These are phyloP conservation scores for Aquilaria malaccensis DNA, from an alignment of 345 rosid genomes.

Conservation along the genomic window DNA sequence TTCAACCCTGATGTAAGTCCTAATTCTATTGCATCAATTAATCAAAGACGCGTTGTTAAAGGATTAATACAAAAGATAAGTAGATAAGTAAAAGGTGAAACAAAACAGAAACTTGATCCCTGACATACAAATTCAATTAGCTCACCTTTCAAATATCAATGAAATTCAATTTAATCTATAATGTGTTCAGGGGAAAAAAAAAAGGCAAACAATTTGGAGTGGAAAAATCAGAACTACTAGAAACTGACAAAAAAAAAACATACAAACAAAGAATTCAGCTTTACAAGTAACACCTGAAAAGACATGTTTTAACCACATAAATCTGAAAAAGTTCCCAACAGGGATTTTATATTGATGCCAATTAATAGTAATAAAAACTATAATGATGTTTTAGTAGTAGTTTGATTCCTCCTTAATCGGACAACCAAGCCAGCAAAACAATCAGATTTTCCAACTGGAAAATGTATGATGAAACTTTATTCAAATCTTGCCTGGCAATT, in stretches of 20 bases:
- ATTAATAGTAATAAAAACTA: too few relatives aligned
- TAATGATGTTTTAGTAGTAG: too few relatives aligned
- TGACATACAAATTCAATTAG: neutral
- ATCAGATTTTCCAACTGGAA: too few relatives aligned
- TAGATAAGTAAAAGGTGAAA: constrained; percentile 12
- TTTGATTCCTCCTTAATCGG: too few relatives aligned
- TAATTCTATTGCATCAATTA: constrained; percentile 92
- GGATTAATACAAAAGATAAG: constrained; percentile 21
- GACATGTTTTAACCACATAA: neutral
- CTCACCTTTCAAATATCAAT: neutral
- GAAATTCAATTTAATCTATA: too few relatives aligned
- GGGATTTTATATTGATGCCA: too few relatives aligned
- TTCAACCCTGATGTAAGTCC: constrained; percentile 80
- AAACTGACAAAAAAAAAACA: neutral
- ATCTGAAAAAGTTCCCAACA: neutral
- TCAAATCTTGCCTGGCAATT: too few relatives aligned
- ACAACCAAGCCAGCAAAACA: too few relatives aligned
- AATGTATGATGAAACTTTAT: too few relatives aligned
- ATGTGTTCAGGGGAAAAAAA: too few relatives aligned
- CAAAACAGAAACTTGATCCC: neutral
- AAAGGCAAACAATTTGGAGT: too few relatives aligned
- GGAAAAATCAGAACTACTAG: neutral
- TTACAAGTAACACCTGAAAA: neutral
- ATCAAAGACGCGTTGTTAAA: constrained; percentile 36
- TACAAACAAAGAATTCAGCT: neutral